These are phyloP conservation scores for Heterococcus sp. DNA, from an alignment of 108 stramenopile species.

Conservation along the genomic window DNA sequence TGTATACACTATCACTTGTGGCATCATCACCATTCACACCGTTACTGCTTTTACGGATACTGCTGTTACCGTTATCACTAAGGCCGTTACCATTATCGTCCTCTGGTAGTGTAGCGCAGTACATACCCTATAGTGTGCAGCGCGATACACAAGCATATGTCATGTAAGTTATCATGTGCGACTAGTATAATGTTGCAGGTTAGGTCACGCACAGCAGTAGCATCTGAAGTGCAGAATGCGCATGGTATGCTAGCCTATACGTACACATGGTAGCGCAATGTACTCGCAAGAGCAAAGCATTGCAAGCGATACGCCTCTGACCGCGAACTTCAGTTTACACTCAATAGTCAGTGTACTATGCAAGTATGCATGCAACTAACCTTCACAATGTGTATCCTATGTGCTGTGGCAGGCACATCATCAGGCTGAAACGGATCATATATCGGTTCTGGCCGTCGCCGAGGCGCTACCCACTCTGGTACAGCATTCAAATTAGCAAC, in stretches of 20 bases:
- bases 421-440: constrained; percentile 31
- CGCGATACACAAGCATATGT: no score
- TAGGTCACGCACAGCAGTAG: no score
- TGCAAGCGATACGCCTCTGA: not conserved
- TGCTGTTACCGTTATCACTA: not conserved
- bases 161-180: no score
- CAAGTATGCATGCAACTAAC: constrained; percentile 1
- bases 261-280: not conserved
- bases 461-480: no score
- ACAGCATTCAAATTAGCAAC: no score
- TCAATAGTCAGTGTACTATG: not conserved
- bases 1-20: constrained; percentile 24
- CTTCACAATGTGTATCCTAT: constrained; percentile 7
- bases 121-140: no score
- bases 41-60: not conserved
- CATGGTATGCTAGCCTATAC: not conserved
- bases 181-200: no score
- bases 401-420: constrained; percentile 15
- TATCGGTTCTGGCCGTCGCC: constrained; percentile 24
- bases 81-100: not conserved
- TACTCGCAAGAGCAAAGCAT: not conserved
- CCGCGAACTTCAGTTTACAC: not conserved
- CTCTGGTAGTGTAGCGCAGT: not conserved
- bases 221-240: not conserved
- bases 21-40: not conserved